A percentile compares a stretch with the other conserved stretches of the same genome.
Conservation (phyloP, 1,284 basidiomycete species). For the Wallemia hederae region DNA sequence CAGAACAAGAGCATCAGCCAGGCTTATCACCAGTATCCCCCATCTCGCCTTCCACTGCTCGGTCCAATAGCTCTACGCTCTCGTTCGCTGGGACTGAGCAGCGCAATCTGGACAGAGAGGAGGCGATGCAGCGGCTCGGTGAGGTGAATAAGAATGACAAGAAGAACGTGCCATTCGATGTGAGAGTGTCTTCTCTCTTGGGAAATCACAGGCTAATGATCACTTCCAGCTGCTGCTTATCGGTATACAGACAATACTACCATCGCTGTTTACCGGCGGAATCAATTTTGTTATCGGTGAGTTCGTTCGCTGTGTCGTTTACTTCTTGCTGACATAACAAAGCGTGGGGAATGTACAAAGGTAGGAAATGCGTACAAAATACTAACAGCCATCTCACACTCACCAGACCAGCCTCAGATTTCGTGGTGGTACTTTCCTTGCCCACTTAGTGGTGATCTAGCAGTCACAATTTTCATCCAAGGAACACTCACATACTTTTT, state of each 20-base stretch:
- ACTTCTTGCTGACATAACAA: neutral
- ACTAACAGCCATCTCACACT: neutral
- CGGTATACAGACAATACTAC: neutral
- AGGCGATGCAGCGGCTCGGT: neutral
- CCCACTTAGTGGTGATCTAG: neutral
- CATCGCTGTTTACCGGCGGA: neutral
- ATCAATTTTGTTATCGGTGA: neutral
- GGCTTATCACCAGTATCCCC: neutral
- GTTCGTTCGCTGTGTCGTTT: neutral
- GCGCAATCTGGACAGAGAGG: neutral
- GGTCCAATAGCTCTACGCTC: neutral
- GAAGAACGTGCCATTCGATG: neutral
- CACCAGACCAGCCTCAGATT: neutral
- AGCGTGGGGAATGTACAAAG: conserved; percentile 1
- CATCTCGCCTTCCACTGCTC: neutral
- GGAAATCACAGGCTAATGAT: neutral
- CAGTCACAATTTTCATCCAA: neutral
- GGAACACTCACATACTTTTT: neutral
- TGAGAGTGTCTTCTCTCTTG: neutral
- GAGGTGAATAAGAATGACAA: neutral
- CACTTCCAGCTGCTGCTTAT: neutral
- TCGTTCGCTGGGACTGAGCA: neutral
- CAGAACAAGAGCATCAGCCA: no score
- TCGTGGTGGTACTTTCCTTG: neutral
- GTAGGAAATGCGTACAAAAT: neutral